Evolutionary conservation across 768 basidiomycete genomes (phyloP), one percentile per base, ranked within the genome.

Genomic region (Kwoniella bestiolae): DNA sequence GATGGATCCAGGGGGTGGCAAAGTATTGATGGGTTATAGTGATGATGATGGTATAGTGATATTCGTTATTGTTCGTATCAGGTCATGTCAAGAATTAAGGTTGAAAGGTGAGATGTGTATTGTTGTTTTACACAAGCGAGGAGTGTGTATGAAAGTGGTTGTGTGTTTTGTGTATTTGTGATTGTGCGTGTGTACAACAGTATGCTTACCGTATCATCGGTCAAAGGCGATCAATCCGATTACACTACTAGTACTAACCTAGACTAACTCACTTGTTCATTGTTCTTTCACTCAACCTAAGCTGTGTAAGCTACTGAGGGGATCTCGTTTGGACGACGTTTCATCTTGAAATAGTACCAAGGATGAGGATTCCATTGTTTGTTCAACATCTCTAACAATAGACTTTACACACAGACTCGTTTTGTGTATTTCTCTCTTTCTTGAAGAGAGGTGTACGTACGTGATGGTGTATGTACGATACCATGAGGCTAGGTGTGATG

Each of bases 201-300:
- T 25, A 25, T 7, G 49, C 26, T 11, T 4, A 51, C 8, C 14
- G 9, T 25, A 3, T 51, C 8, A 51, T 51, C 50, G 50, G 50
- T 51, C 12, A 51, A 51, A 51, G 50, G 50, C 50, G 50, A 51
- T 51, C 50, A 51, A 25, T 25, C 50, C 50, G 38, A 41, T n/a
- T n/a, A n/a, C n/a, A 41, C 38, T 14, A 9, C 38, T 9, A 41
- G 38, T n/a, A n/a, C n/a, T n/a, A n/a, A n/a, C n/a, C n/a, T n/a
- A n/a, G n/a, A n/a, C n/a, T n/a, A n/a, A n/a, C n/a, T n/a, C n/a
- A n/a, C n/a, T n/a, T n/a, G n/a, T n/a, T n/a, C n/a, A n/a, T 14
- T 41, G 38, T 41, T 41, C 38, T 41, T 9, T 18, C 18, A 41
- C 38, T 14, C 38, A 41, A 18, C 38, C 18, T 41, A 8, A 5